Evolutionary conservation across 78 protist genomes (phyloP).

Genomic region (Carpediemonas membranifera): DNA sequence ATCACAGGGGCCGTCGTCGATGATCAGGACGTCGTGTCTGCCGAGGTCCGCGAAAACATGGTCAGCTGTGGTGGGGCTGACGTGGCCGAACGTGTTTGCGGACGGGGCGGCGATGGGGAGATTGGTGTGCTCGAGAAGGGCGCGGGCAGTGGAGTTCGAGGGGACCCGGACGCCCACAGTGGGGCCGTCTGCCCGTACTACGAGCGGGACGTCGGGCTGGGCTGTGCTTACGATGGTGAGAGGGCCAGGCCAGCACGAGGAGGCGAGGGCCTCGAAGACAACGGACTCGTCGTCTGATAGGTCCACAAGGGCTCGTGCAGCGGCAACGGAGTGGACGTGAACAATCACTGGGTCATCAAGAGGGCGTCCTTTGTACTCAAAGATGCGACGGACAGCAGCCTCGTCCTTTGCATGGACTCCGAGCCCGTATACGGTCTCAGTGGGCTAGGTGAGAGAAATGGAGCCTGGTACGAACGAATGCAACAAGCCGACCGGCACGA

Average conservation of each 20-base stretch:
- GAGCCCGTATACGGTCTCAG: constrained; percentile 84
- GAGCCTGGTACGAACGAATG: no score
- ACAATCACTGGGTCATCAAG: constrained; percentile 74
- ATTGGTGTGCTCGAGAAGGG: not conserved
- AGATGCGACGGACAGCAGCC: constrained; percentile 53
- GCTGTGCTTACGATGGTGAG: constrained; percentile 55
- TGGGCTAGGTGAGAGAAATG: no score
- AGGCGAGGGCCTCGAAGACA: not conserved
- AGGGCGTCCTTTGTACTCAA: constrained; percentile 66
- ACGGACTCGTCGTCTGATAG: no score
- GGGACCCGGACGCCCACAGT: constrained; percentile 74
- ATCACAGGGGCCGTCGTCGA: constrained; percentile 11
- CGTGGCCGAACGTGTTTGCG: constrained; percentile 56
- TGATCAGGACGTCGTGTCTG: not conserved
- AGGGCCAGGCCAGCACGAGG: constrained; percentile 73
- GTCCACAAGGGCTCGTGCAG: no score
- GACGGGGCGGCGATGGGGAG: constrained; percentile 56
- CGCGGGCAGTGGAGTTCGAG: constrained; percentile 31
- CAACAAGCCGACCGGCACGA: constrained; percentile 48
- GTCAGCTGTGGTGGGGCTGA: constrained; percentile 34
- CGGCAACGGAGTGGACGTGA: constrained; percentile 34
- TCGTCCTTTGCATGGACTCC: constrained; percentile 74
- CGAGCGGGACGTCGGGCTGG: constrained; percentile 17
- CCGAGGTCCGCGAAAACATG: constrained; percentile 43
- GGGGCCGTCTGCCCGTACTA: constrained; percentile 57